These are phyloP conservation scores for Ophiocordyceps australis DNA, from an alignment of 2,329 filamentous ascomycete species.

Conservation along the genomic window DNA sequence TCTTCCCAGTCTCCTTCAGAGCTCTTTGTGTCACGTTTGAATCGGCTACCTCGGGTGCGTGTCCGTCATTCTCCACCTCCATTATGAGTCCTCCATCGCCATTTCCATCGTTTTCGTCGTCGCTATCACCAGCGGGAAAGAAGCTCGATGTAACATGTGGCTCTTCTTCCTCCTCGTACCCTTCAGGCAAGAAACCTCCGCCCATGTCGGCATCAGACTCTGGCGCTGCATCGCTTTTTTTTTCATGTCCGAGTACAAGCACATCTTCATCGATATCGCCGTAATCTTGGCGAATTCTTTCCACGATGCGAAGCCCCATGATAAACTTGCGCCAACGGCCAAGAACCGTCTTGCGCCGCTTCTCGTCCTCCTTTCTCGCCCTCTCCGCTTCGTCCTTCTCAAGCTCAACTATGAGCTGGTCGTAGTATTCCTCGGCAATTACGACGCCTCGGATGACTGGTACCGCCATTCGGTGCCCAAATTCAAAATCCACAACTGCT, in stretches of 20 bases:
- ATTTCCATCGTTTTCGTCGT: conserved; percentile 16
- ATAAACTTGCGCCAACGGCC: conserved; percentile 74
- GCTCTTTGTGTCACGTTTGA: too few relatives aligned
- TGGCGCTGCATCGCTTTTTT: conserved; percentile 3
- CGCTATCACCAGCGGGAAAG: conserved; percentile 27
- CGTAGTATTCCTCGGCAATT: conserved; percentile 63
- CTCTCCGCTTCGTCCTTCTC: conserved; percentile 60
- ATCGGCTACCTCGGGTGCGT: too few relatives aligned
- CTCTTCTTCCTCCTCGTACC: conserved; percentile 26
- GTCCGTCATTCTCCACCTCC: conserved; percentile 11
- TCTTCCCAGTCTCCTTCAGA: too few relatives aligned
- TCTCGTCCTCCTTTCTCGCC: conserved; percentile 64
- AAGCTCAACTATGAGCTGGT: conserved; percentile 60
- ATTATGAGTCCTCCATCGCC: conserved; percentile 14
- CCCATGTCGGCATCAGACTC: conserved; percentile 29
- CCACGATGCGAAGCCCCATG: conserved; percentile 66
- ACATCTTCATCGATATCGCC: conserved; percentile 37
- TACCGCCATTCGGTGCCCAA: conserved; percentile 84
- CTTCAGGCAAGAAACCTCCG: conserved; percentile 43
- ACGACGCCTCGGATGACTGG: conserved; percentile 85
- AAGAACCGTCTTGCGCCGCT: conserved; percentile 56
- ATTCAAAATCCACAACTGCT: conserved; percentile 91
- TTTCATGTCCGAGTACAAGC: conserved; percentile 35
- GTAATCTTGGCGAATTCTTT: conserved; percentile 62
- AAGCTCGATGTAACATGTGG: conserved; percentile 21